Evolutionary conservation across 1,139 yeast species (phyloP).

Genomic region (Kodamaea suecica): DNA sequence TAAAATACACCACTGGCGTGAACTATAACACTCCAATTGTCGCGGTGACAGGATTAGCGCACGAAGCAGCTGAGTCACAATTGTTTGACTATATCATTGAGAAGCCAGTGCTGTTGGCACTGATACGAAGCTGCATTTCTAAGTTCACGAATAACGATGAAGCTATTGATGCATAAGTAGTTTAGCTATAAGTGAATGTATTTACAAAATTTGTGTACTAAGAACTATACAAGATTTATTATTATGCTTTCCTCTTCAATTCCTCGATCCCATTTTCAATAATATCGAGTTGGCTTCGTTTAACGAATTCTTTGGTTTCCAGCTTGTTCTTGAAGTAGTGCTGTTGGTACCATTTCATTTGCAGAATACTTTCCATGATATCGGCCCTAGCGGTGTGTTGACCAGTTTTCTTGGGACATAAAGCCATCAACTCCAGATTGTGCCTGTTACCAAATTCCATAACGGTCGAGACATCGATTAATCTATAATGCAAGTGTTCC

Average conservation of each 20-base stretch:
- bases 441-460: conserved; percentile 79
- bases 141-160: conserved; percentile 27
- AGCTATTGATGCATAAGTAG: not conserved
- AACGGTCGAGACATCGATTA: conserved; percentile 83
- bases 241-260: not conserved
- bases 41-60: conserved; percentile 70
- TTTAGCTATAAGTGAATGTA: too few species aligned
- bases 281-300: not conserved
- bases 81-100: conserved; percentile 71
- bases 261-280: not conserved
- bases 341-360: conserved; percentile 72
- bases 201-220: too few species aligned
- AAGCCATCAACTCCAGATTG: conserved; percentile 57
- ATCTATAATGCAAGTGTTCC: conserved; percentile 74
- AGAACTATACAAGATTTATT: not conserved
- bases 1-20: conserved; percentile 71
- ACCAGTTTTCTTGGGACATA: conserved; percentile 60
- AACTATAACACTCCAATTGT: conserved; percentile 77
- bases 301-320: conserved; percentile 20
- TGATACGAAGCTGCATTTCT: conserved; percentile 22
- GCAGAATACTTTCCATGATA: conserved; percentile 83
- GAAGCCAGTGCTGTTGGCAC: conserved; percentile 57
- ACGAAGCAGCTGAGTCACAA: conserved; percentile 58
- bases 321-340: conserved; percentile 48
- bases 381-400: conserved; percentile 87